These are phyloP conservation scores for Clonostachys solani DNA, from an alignment of 2,329 filamentous ascomycete genomes.

Conservation along the genomic window DNA sequence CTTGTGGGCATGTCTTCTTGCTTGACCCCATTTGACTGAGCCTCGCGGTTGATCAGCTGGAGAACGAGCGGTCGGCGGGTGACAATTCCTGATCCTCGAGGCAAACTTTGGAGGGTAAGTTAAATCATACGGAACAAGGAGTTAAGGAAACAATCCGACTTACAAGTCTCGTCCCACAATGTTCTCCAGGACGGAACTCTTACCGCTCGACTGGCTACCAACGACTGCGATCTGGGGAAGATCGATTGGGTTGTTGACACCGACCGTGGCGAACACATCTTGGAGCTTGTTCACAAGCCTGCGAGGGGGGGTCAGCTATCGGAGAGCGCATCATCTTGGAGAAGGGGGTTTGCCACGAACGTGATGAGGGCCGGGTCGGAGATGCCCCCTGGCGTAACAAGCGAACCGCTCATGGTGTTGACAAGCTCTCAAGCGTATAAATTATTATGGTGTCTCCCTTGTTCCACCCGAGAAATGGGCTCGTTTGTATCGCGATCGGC, in stretches of 20 bases:
- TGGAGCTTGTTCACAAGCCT: constrained; percentile 97
- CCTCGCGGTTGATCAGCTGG: constrained; percentile 90
- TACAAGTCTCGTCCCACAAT: constrained; percentile 99
- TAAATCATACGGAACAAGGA: constrained; percentile 2
- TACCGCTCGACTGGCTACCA: constrained; percentile 97
- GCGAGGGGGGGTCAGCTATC: constrained; percentile 14
- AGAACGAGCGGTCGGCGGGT: constrained; percentile 93
- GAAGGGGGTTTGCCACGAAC: constrained; percentile 28
- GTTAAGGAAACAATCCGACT: not conserved
- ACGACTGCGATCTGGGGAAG: constrained; percentile 97
- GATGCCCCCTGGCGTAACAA: constrained; percentile 51
- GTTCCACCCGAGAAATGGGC: not conserved
- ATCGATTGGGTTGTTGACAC: constrained; percentile 99
- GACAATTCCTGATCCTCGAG: constrained; percentile 95
- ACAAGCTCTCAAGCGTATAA: not conserved
- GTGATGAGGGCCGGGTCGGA: constrained; percentile 65
- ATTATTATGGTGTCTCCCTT: constrained; percentile 8
- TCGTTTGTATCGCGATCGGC: too few relatives aligned
- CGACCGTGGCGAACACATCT: constrained; percentile 98
- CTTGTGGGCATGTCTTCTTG: constrained; percentile 60
- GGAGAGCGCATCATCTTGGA: constrained; percentile 4
- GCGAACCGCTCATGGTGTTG: constrained; percentile 23
- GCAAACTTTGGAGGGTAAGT: constrained; percentile 57
- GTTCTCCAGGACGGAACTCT: constrained; percentile 98
- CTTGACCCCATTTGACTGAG: constrained; percentile 70